Conservation (phyloP, 140 eudicot species). For the Oenanthe javanica region DNA sequence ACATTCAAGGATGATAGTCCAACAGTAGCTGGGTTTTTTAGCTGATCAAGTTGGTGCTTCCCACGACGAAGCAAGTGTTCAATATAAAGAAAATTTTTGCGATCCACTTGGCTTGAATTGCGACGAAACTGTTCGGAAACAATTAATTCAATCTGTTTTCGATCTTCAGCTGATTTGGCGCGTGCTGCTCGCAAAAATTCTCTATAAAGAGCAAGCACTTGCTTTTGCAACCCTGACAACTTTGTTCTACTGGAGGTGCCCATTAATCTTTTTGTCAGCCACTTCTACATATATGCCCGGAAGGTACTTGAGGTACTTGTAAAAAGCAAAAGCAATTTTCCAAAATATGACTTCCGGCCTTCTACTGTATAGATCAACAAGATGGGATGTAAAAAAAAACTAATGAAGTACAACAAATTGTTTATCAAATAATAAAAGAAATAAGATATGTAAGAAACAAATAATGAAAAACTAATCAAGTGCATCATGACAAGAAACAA, state of each 20-base stretch:
- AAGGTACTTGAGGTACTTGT: neutral
- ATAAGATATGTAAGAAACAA: neutral
- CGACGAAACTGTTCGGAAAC: conserved; percentile 30
- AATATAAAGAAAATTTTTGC: no score
- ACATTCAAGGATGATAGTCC: conserved; percentile 49
- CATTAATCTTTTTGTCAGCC: conserved; percentile 21
- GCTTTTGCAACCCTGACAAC: conserved; percentile 88
- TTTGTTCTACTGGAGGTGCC: conserved; percentile 32
- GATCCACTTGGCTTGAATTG: no score
- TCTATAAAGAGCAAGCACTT: conserved; percentile 72
- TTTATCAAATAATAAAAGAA: neutral
- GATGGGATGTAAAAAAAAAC: neutral
- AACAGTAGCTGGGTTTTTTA: conserved; percentile 64
- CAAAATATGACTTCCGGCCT: neutral
- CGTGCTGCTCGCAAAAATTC: conserved; percentile 22
- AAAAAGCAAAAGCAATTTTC: neutral
- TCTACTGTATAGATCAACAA: neutral
- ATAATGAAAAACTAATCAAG: neutral
- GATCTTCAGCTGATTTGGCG: conserved; percentile 33
- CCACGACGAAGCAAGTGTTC: no score
- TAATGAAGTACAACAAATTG: neutral
- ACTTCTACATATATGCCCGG: neutral
- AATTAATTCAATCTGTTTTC: conserved; percentile 57
- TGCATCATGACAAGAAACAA: neutral
- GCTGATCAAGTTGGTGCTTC: conserved; percentile 73